These are phyloP conservation scores for Quercus phellos DNA, from an alignment of 331 rosid genomes.

Conservation along the genomic window DNA sequence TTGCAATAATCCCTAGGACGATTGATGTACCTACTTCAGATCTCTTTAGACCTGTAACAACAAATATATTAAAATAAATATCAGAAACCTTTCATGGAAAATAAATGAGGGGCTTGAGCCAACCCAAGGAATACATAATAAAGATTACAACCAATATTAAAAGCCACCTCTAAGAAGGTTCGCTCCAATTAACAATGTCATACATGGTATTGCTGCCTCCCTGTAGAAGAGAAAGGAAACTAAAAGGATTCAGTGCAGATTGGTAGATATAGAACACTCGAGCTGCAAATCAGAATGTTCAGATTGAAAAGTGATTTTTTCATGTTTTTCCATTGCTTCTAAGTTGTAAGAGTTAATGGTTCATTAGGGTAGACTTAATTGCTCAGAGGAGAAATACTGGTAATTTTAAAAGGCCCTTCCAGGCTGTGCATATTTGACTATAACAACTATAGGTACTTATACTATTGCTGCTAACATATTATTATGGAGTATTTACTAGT, in stretches of 20 bases:
- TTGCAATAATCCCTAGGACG: constrained; percentile 22
- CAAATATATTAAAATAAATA: background rate
- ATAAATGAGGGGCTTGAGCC: background rate
- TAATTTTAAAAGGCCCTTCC: too few relatives aligned
- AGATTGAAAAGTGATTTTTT: background rate
- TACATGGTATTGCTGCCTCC: constrained; percentile 28
- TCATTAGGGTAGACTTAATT: too few relatives aligned
- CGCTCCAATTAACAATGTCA: constrained; percentile 34
- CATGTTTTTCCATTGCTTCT: too few relatives aligned
- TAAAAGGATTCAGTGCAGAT: too few relatives aligned
- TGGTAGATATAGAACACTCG: background rate
- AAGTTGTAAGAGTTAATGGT: too few relatives aligned
- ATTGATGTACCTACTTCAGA: constrained; percentile 11
- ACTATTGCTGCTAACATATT: background rate
- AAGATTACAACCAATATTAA: background rate
- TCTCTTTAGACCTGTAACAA: constrained; percentile 34
- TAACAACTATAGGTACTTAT: too few relatives aligned
- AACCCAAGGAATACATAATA: background rate
- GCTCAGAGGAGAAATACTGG: too few relatives aligned
- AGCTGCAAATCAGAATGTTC: background rate
- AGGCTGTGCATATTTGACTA: too few relatives aligned
- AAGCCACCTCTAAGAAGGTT: constrained; percentile 32
- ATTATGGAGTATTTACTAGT: background rate
- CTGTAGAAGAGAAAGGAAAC: constrained; percentile 7
- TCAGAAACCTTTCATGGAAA: background rate